phyloP scores from a whole-genome alignment of 352 stramenopile genomes.

The Aphanomyces cochlioides region DNA sequence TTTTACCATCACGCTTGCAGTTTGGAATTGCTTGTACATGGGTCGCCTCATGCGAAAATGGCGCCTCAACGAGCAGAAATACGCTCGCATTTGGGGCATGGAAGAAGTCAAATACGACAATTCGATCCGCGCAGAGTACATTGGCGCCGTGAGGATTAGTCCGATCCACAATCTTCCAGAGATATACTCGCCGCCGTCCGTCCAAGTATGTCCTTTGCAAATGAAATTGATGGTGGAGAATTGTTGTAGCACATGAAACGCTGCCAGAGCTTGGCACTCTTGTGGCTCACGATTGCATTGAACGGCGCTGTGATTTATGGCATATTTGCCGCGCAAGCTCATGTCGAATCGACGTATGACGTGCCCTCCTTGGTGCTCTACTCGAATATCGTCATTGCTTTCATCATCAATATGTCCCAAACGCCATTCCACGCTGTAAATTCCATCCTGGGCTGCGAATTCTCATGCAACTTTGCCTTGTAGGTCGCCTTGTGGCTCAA shows the following conservation, averaged over 20 bases:
- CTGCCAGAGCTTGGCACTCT: background rate
- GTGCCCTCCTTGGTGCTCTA: background rate
- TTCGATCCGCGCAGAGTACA: conserved; percentile 50
- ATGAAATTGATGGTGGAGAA: background rate
- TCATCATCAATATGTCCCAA: conserved; percentile 29
- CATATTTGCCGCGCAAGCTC: conserved; percentile 24
- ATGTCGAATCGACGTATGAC: background rate
- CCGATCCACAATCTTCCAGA: conserved; percentile 54
- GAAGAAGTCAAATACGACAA: conserved; percentile 31
- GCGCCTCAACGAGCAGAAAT: conserved; percentile 41
- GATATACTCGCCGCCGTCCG: conserved; percentile 40
- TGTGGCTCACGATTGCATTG: background rate
- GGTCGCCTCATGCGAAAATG: conserved; percentile 61
- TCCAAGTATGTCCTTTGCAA: conserved; percentile 29
- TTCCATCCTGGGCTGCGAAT: background rate
- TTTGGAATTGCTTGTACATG: conserved; percentile 49
- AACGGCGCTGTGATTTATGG: conserved; percentile 20
- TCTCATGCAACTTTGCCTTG: background rate
- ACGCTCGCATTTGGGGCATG: conserved; percentile 55
- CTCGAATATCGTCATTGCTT: conserved; percentile 23
- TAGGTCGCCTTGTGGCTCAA: conserved; percentile 38
- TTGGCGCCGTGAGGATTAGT: conserved; percentile 48
- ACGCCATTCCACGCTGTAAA: conserved; percentile 20
- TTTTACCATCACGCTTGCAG: conserved; percentile 39
- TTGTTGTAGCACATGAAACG: background rate